phyloP scores from a whole-genome alignment of 2,329 filamentous ascomycete species.

The Dothidotthia symphoricarpi region DNA sequence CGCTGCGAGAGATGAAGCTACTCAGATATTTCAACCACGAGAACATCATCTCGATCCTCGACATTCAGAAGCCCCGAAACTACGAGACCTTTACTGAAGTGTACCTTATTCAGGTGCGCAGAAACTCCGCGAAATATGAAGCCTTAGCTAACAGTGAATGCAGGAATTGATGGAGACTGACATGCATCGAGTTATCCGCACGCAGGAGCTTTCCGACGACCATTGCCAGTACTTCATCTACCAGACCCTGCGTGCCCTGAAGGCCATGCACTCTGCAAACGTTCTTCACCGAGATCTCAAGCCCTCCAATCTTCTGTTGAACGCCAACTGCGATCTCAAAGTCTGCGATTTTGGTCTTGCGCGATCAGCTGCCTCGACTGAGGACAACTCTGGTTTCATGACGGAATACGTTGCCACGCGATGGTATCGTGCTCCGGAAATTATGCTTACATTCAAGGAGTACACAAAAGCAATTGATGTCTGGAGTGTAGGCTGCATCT shows the following conservation, averaged over 20 bases:
- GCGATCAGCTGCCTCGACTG: slow-evolving; percentile 90
- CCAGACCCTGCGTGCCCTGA: slow-evolving; percentile 93
- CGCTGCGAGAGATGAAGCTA: slow-evolving; percentile 98
- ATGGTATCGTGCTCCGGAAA: slow-evolving; percentile 98
- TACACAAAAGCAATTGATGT: slow-evolving; percentile 99
- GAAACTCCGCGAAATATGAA: neutral
- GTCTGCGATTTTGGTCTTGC: slow-evolving; percentile 98
- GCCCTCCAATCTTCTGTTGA: slow-evolving; percentile 92
- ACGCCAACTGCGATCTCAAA: slow-evolving; percentile 98
- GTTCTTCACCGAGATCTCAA: slow-evolving; percentile 97
- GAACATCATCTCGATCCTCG: slow-evolving; percentile 99
- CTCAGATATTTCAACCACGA: slow-evolving; percentile 99
- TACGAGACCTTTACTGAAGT: slow-evolving; percentile 97
- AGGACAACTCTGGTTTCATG: slow-evolving; percentile 99
- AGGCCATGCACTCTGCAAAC: slow-evolving; percentile 99
- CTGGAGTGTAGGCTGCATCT: slow-evolving; percentile 97
- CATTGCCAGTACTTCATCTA: slow-evolving; percentile 99
- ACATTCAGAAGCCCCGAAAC: slow-evolving; percentile 96
- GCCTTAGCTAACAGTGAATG: slow-evolving; percentile 10
- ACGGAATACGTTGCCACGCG: slow-evolving; percentile 99
- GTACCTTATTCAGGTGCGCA: slow-evolving; percentile 85
- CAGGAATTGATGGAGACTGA: slow-evolving; percentile 99
- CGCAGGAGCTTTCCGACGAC: slow-evolving; percentile 96
- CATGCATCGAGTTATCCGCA: slow-evolving; percentile 98
- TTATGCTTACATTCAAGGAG: slow-evolving; percentile 99